Evolutionary conservation across 495 filamentous ascomycete genomes (phyloP).

Genomic region (Thermochaetoides thermophila): DNA sequence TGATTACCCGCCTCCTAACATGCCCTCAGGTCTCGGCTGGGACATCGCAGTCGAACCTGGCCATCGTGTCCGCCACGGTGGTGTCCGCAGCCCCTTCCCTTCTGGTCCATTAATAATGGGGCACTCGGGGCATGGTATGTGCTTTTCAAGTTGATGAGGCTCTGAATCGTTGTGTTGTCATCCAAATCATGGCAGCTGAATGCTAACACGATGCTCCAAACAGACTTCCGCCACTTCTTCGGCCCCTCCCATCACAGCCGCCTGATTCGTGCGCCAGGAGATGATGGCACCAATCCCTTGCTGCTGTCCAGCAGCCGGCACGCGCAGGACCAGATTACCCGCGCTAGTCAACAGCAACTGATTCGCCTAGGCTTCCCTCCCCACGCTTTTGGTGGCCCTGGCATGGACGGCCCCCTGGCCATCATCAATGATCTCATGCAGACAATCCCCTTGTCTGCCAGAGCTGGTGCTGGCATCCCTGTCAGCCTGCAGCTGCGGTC

Average conservation of each 20-base stretch:
- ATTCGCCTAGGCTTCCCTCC: slow-evolving; percentile 25
- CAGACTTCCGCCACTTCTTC: slow-evolving; percentile 27
- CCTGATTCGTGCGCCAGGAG: no score
- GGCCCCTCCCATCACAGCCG: slow-evolving; percentile 15
- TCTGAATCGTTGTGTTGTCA: no score
- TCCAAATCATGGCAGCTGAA: no score
- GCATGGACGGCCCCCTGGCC: slow-evolving; percentile 23
- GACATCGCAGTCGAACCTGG: slow-evolving; percentile 28
- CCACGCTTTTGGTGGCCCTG: slow-evolving; percentile 7
- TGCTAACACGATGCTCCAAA: slow-evolving; percentile 7
- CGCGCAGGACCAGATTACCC: slow-evolving; percentile 24
- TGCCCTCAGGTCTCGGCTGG: slow-evolving; percentile 30
- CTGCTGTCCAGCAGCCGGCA: slow-evolving; percentile 30
- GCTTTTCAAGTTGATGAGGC: no score
- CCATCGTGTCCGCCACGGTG: slow-evolving; percentile 16
- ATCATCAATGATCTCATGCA: slow-evolving; percentile 29
- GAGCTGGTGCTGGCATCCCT: slow-evolving; percentile 27
- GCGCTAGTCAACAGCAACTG: slow-evolving; percentile 14
- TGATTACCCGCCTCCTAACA: slow-evolving; percentile 29
- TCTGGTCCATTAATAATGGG: slow-evolving; percentile 29
- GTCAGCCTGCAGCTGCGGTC: slow-evolving; percentile 30
- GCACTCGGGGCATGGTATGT: slow-evolving; percentile 27
- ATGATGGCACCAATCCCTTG: slow-evolving; percentile 75
- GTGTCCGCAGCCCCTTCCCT: slow-evolving; percentile 21
- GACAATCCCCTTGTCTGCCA: slow-evolving; percentile 8